Percentiles rank a stretch among this genome's conserved stretches.
Evolutionary conservation across 2,329 filamentous ascomycete genomes (phyloP).

Genomic region (Exophiala viscosa): DNA sequence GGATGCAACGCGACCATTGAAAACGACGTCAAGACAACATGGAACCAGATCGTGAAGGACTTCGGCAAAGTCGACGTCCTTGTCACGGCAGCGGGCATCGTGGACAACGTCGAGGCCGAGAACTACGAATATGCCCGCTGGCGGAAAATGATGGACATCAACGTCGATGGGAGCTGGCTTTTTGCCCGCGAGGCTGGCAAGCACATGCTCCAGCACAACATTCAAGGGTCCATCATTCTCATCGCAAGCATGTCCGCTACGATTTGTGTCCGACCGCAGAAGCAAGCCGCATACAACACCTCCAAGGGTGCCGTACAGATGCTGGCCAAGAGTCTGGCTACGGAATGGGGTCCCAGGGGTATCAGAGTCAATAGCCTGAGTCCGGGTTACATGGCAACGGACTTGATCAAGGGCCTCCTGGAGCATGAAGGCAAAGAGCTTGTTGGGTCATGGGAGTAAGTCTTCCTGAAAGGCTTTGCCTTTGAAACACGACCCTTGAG

Average conservation of each 20-base stretch:
- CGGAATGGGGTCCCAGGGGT: slow-evolving; percentile 37
- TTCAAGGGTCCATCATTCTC: slow-evolving; percentile 28
- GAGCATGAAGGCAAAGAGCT: slow-evolving; percentile 38
- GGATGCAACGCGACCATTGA: slow-evolving; percentile 40
- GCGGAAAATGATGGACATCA: slow-evolving; percentile 37
- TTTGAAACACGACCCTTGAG: too few species aligned
- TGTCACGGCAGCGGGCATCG: slow-evolving; percentile 41
- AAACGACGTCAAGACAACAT: slow-evolving; percentile 35
- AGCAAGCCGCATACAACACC: slow-evolving; percentile 38
- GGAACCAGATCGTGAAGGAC: slow-evolving; percentile 33
- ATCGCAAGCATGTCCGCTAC: slow-evolving; percentile 33
- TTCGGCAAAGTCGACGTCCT: slow-evolving; percentile 39
- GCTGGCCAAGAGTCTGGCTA: slow-evolving; percentile 30
- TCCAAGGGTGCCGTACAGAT: slow-evolving; percentile 29
- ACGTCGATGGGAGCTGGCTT: slow-evolving; percentile 69
- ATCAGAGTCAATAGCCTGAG: slow-evolving; percentile 40
- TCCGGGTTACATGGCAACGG: slow-evolving; percentile 36
- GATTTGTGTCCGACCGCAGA: slow-evolving; percentile 36
- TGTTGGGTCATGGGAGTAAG: slow-evolving; percentile 37
- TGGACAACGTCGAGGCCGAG: slow-evolving; percentile 35
- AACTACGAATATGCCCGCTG: slow-evolving; percentile 35
- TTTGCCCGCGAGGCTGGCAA: slow-evolving; percentile 78
- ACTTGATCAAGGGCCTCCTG: slow-evolving; percentile 33
- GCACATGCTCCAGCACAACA: slow-evolving; percentile 35
- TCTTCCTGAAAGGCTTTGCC: too few species aligned